Percentiles rank a stretch among this genome's conserved stretches.
These are phyloP conservation scores for Sporothrix pseudoabietina DNA, from an alignment of 2,329 filamentous ascomycete genomes.

Conservation along the genomic window DNA sequence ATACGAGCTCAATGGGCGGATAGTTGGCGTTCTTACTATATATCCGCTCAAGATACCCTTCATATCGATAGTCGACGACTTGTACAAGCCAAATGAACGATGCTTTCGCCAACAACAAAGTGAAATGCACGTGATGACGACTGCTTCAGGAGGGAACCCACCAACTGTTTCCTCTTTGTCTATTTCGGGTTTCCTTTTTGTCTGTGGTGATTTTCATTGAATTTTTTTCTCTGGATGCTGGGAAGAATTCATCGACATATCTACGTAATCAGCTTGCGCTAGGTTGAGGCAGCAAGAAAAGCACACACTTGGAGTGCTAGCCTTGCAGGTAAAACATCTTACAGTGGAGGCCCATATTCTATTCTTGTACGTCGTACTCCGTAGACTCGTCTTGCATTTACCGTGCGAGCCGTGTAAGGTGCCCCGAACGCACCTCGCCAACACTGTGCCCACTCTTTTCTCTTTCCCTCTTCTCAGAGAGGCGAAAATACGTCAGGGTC, in stretches of 20 bases:
- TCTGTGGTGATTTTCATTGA: not conserved
- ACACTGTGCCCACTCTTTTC: not conserved
- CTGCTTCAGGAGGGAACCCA: not conserved
- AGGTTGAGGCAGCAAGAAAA: slow-evolving; percentile 11
- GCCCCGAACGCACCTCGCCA: not conserved
- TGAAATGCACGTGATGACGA: not conserved
- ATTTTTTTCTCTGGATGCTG: not conserved
- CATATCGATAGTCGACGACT: not conserved
- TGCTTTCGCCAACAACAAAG: not conserved
- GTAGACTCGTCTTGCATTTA: too few relatives aligned
- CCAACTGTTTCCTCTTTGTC: not conserved
- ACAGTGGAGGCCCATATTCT: not conserved
- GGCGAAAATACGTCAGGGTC: slow-evolving; percentile 17
- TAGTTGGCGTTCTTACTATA: not conserved
- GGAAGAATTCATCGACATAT: not conserved
- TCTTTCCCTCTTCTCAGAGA: not conserved
- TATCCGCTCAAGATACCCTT: not conserved
- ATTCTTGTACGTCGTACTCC: too few relatives aligned
- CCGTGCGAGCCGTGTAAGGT: not conserved
- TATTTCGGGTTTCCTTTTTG: not conserved
- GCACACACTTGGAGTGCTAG: not conserved
- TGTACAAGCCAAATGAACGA: not conserved
- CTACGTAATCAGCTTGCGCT: slow-evolving; percentile 19
- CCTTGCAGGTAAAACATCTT: not conserved
- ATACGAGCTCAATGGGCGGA: not conserved